Evolutionary conservation across 768 basidiomycete genomes (phyloP), one percentile per base, ranked within the genome.

Genomic region (Phanerodontia chrysosporium): DNA sequence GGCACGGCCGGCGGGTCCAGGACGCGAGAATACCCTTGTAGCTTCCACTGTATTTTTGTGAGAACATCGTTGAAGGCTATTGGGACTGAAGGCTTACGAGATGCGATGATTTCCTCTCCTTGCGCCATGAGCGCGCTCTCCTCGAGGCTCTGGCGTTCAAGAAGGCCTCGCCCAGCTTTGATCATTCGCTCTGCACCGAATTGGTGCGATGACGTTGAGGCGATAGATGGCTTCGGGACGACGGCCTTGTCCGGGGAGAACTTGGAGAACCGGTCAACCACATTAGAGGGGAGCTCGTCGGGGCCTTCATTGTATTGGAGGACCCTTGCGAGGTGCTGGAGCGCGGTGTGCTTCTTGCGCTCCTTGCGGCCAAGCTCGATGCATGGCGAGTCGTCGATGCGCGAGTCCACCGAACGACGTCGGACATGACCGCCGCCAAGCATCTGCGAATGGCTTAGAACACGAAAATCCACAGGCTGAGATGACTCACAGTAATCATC

Each of bases 401-500:
- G 73, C 0, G 86, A 87, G 13, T 80, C 83, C 10, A 89, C 75
- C 0, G 90, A 90, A 13, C 78, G 74, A 30, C 89, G 83, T 29
- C 86, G 83, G 53, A 89, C 83, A 55, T 83, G 87, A 2, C 87
- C 89, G 55, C 89, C 90, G 49, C 86, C 90, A 35, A 92, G 74
- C 89, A 92, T 91, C 87, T 90, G 60, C 1, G 35, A 7, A n/a
- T 46, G 39, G 58, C 28, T 58, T 53, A 61, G 55, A 22, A n/a
- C n/a, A n/a, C n/a, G n/a, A n/a, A n/a, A n/a, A n/a, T n/a, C n/a
- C n/a, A n/a, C n/a, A n/a, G n/a, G n/a, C n/a, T n/a, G n/a, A n/a
- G n/a, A n/a, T n/a, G n/a, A 51, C 85, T 67, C 70, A 90, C 88
- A 39, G 81, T 83, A 48, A 92, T 86, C 89, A 91, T 90, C 0